Percentiles rank a stretch among this genome's conserved stretches.
Conservation (phyloP, 176 grass and related monocot species). For the Cenchrus americanus region DNA sequence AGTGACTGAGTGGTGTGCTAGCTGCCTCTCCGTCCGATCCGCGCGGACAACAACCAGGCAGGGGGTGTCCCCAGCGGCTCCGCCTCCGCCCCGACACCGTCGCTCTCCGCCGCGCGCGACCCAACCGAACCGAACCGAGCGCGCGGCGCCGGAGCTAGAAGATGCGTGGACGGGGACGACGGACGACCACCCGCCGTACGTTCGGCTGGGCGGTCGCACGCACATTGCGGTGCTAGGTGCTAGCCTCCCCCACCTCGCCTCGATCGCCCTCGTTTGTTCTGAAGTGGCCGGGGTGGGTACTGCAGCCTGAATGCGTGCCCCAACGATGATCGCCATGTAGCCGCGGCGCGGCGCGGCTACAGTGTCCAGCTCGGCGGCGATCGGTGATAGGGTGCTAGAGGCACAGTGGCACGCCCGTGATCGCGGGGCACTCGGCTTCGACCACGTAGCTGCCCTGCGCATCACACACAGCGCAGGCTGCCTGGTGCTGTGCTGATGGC, state of each 20-base stretch:
- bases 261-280: neutral
- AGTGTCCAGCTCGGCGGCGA: neutral
- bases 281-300: neutral
- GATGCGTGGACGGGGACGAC: neutral
- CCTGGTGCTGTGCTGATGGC: neutral
- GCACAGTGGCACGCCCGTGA: neutral
- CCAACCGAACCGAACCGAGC: neutral
- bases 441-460: constrained; percentile 13
- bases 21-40: neutral
- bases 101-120: constrained; percentile 31
- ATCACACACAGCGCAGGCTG: neutral
- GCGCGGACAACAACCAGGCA: constrained; percentile 26
- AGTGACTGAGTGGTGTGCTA: neutral
- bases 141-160: neutral
- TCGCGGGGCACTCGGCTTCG: neutral
- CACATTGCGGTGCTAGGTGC: constrained; percentile 15
- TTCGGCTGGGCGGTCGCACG: neutral
- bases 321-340: neutral
- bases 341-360: neutral
- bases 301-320: neutral
- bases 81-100: constrained; percentile 36
- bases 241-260: neutral
- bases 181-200: constrained; percentile 4
- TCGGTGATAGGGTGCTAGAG: neutral
- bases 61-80: constrained; percentile 39